Evolutionary conservation across 2,329 filamentous ascomycete genomes (phyloP).

Genomic region (Nannizziopsis barbatae): DNA sequence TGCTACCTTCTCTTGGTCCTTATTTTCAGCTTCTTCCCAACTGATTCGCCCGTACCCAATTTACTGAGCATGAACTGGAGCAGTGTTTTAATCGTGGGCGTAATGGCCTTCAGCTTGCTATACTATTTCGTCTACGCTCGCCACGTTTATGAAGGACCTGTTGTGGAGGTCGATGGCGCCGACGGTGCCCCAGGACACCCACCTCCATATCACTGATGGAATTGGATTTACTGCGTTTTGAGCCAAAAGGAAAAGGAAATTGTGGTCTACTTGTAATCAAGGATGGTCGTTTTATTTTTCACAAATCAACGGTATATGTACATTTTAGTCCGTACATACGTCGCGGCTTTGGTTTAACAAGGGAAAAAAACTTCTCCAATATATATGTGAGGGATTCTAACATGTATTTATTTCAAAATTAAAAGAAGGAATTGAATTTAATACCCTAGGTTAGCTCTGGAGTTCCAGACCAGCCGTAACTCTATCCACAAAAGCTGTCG

Average conservation of each 20-base stretch:
- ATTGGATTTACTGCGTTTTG: background rate
- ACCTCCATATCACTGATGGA: background rate
- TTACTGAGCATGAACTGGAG: conserved; percentile 32
- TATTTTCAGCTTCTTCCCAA: conserved; percentile 28
- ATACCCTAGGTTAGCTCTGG: background rate
- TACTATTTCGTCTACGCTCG: conserved; percentile 30
- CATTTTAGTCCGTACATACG: no score
- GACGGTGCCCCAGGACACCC: background rate
- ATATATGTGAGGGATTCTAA: background rate
- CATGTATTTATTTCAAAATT: conserved; percentile 4
- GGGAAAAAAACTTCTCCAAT: background rate
- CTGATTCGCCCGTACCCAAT: conserved; percentile 22
- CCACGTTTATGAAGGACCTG: conserved; percentile 22
- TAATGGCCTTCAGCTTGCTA: conserved; percentile 30
- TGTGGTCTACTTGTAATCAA: background rate
- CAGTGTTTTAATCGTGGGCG: conserved; percentile 33
- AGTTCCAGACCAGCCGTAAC: conserved; percentile 13
- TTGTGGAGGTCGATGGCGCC: conserved; percentile 18
- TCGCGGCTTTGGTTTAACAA: background rate
- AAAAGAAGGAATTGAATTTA: background rate
- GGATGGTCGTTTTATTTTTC: no score
- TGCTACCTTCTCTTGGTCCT: conserved; percentile 24
- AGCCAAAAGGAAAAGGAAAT: background rate
- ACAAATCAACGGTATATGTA: no score
- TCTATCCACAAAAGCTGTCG: conserved; percentile 8